Conservation (phyloP, 768 basidiomycete species). For the Boletus reticuloceps region DNA sequence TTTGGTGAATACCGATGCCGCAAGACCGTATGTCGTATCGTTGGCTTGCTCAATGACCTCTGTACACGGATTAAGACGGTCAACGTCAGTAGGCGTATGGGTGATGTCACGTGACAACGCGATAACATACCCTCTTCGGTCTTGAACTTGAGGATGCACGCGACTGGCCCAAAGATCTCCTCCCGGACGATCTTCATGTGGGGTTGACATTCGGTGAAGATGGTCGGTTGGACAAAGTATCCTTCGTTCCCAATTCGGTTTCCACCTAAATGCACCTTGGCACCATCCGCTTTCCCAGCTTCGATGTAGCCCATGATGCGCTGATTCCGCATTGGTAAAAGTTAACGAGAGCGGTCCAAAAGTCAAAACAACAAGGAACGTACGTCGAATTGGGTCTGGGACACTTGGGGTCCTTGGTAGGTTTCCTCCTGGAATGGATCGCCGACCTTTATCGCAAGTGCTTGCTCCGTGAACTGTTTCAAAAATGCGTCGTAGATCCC, state of each 20-base stretch:
- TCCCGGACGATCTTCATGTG: constrained; percentile 13
- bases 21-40: constrained; percentile 8
- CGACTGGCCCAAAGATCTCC: constrained; percentile 12
- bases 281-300: constrained; percentile 4
- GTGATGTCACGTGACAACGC: too few species aligned
- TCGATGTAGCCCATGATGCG: constrained; percentile 13
- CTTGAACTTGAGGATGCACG: constrained; percentile 6
- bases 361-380: neutral
- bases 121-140: constrained; percentile 1
- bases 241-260: constrained; percentile 3
- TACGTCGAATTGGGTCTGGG: constrained; percentile 9
- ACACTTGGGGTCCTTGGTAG: constrained; percentile 11
- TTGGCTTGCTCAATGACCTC: constrained; percentile 11
- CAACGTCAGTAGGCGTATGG: too few species aligned
- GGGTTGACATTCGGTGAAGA: constrained; percentile 5
- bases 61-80: neutral
- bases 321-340: neutral
- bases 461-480: neutral
- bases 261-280: constrained; percentile 2
- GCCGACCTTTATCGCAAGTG: constrained; percentile 10
- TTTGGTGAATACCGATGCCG: constrained; percentile 8
- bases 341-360: neutral
- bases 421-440: neutral
- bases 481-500: constrained; percentile 5
- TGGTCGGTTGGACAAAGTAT: constrained; percentile 11